Percentiles rank a stretch among this genome's conserved stretches.
phyloP scores from a whole-genome alignment of 2,329 filamentous ascomycete species.

The Knufia fluminis region DNA sequence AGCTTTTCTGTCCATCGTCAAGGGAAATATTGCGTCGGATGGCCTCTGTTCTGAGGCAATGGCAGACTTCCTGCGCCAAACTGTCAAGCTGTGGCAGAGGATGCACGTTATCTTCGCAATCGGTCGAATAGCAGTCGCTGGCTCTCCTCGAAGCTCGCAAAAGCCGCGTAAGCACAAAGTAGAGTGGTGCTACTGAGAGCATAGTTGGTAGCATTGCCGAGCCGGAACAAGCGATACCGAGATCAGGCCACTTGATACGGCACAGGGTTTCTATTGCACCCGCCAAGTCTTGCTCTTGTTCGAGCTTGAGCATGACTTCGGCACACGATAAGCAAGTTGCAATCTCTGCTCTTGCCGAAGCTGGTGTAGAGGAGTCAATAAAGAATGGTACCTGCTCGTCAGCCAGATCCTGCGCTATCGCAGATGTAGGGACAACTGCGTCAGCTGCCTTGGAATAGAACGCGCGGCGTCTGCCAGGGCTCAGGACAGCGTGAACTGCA shows the following conservation, averaged over 20 bases:
- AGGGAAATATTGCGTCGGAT: constrained; percentile 8
- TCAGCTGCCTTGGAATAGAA: constrained; percentile 31
- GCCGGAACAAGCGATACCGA: constrained; percentile 16
- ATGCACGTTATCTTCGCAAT: constrained; percentile 5
- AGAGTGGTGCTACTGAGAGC: constrained; percentile 16
- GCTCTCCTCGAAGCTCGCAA: constrained; percentile 1
- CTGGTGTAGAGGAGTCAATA: constrained; percentile 46
- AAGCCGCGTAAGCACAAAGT: constrained; percentile 18
- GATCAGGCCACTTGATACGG: constrained; percentile 11
- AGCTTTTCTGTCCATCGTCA: constrained; percentile 20
- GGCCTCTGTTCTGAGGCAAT: constrained; percentile 21
- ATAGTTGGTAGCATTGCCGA: constrained; percentile 24
- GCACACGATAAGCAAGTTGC: constrained; percentile 50
- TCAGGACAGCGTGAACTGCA: constrained; percentile 50
- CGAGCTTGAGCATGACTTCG: constrained; percentile 47
- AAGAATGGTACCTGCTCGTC: constrained; percentile 31
- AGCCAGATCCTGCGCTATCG: constrained; percentile 1
- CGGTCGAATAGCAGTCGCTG: background rate
- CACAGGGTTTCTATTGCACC: constrained; percentile 28
- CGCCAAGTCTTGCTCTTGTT: constrained; percentile 27
- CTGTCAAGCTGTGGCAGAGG: constrained; percentile 5
- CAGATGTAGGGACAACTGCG: constrained; percentile 38
- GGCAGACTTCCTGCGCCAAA: constrained; percentile 20
- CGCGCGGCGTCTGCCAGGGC: constrained; percentile 36
- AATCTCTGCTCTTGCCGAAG: constrained; percentile 43